Evolutionary conservation across 2,329 filamentous ascomycete genomes (phyloP).

Genomic region (Cladosporium sp.): DNA sequence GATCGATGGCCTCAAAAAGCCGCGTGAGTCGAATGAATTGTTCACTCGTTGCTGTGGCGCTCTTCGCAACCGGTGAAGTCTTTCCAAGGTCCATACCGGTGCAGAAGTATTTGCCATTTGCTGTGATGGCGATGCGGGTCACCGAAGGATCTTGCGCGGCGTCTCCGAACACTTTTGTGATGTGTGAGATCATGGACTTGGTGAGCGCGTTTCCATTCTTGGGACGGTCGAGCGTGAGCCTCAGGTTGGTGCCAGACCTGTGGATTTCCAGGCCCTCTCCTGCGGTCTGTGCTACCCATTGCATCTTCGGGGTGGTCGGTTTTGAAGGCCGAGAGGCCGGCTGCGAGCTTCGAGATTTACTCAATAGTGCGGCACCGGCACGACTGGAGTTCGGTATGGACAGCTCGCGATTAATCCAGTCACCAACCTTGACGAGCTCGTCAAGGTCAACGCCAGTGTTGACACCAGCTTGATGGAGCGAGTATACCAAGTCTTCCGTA

Average conservation of each 20-base stretch:
- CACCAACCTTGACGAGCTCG: conserved; percentile 28
- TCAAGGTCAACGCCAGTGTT: conserved; percentile 32
- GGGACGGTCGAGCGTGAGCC: conserved; percentile 26
- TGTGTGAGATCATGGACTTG: conserved; percentile 25
- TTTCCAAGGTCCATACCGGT: conserved; percentile 30
- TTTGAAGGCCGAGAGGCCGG: not conserved
- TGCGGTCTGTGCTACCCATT: not conserved
- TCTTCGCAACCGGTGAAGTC: conserved; percentile 21
- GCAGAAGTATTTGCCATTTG: conserved; percentile 29
- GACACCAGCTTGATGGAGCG: conserved; percentile 31
- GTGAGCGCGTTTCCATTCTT: conserved; percentile 29
- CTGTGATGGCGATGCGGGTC: conserved; percentile 26
- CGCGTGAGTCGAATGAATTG: conserved; percentile 26
- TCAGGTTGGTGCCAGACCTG: conserved; percentile 23
- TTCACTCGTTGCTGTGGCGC: conserved; percentile 16
- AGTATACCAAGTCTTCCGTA: conserved; percentile 35
- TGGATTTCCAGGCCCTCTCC: conserved; percentile 11
- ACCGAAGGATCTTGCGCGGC: conserved; percentile 23
- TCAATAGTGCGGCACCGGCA: conserved; percentile 29
- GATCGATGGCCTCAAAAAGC: conserved; percentile 27
- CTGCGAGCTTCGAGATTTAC: conserved; percentile 17
- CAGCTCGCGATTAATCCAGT: conserved; percentile 33
- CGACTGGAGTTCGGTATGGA: conserved; percentile 30
- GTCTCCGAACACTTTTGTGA: conserved; percentile 24
- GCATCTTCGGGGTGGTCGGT: not conserved